Base-by-base conservation (phyloP, 2,329 filamentous ascomycete species). In the Cercospora janseana region DNA sequence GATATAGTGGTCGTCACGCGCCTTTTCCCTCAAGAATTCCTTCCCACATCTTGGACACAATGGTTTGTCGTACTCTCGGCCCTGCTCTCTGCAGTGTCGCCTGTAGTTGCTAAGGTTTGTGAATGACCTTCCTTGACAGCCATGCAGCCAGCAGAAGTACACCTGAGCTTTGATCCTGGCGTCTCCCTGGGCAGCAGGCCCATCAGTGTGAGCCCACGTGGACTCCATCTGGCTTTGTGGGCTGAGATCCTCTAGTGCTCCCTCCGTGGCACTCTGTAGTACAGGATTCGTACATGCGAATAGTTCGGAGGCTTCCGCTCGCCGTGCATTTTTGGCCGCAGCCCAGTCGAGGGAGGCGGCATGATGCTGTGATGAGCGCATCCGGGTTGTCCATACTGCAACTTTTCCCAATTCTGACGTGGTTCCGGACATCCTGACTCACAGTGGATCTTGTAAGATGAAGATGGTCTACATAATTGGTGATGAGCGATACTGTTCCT, bases 11-110 rank as follows among this genome's bases (percentile, higher is more conserved):
- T 28, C 10, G 12, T 43, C 40, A 13, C 40, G 26, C 1, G 4
- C 40, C 24, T 2, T 43, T 7, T 43, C 15, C 26, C 40, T 43
- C 13, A 29, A n/a, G 6, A 43, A 43, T 6, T 23, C 16, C 12
- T 13, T 28, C 3, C 40, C 40, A 12, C 40, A 43, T 21, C 40
- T 4, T 16, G 40, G 26, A 31, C 40, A 43, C 9, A 8, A 15
- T 10, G 40, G 40, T 9, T 12, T 31, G 3, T 23, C 26, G 12
- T 2, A 43, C 5, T 7, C 24, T 5, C 13, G 3, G 12, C 1
- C 12, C 26, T 43, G 23, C 10, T 43, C 40, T 43, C 40, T 28
- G 15, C 40, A 43, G 31, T 43, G 26, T 2, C 40, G 23, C 24
- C 6, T 28, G 26, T 31, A 43, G 16, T 43, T 43, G 9, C 40